phyloP scores from a whole-genome alignment of 2,329 filamentous ascomycete species.

The Diaporthe citri region DNA sequence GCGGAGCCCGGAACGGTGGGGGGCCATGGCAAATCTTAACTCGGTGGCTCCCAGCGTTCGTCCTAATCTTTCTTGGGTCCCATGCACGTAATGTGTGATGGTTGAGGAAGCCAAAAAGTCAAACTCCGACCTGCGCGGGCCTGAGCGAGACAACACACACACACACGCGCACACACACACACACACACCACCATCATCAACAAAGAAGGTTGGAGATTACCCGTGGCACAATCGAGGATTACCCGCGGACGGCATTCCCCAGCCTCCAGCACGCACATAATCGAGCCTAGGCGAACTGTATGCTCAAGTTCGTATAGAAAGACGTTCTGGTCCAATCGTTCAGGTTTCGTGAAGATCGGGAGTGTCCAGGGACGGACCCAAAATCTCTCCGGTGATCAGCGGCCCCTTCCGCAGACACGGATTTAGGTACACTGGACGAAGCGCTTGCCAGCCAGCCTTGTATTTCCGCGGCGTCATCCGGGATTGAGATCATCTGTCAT shows the following conservation, averaged over 20 bases:
- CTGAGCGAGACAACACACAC: background rate
- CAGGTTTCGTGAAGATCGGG: background rate
- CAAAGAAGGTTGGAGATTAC: background rate
- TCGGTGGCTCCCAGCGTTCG: slow-evolving; percentile 13
- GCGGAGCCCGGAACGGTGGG: background rate
- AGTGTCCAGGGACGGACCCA: background rate
- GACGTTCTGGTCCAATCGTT: background rate
- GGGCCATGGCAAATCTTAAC: slow-evolving; percentile 1
- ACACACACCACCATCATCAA: background rate
- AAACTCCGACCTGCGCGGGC: background rate
- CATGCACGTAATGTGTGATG: slow-evolving; percentile 22
- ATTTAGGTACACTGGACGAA: background rate
- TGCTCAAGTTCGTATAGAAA: background rate
- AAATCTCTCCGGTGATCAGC: background rate
- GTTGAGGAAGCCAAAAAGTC: slow-evolving; percentile 1
- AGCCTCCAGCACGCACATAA: background rate
- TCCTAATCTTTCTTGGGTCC: slow-evolving; percentile 12
- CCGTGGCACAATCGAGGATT: slow-evolving; percentile 13
- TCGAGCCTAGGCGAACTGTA: background rate
- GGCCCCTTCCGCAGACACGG: background rate
- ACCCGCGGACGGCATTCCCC: slow-evolving; percentile 14
- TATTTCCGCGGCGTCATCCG: background rate
- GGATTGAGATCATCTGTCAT: background rate
- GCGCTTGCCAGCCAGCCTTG: background rate
- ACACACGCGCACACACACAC: too few species aligned